Evolutionary conservation across 495 filamentous ascomycete species (phyloP).

Genomic region (Bacidia rubella): DNA sequence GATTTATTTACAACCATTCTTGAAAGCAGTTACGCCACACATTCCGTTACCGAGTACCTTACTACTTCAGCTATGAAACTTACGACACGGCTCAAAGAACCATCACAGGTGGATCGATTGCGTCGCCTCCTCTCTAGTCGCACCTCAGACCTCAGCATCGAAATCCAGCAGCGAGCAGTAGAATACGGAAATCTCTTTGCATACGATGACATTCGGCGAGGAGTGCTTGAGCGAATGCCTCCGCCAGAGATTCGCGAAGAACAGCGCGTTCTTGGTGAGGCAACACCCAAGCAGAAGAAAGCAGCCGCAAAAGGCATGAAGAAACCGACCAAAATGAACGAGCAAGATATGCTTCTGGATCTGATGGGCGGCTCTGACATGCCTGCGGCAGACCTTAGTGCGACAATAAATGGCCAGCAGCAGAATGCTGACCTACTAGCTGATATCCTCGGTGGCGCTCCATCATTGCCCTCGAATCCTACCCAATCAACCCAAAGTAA

Average conservation of each 20-base stretch:
- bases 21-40: constrained; percentile 81
- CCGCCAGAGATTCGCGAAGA: constrained; percentile 92
- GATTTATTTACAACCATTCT: constrained; percentile 85
- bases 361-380: constrained; percentile 75
- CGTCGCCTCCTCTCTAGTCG: constrained; percentile 61
- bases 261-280: constrained; percentile 77
- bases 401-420: constrained; percentile 37
- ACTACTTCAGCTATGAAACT: constrained; percentile 92
- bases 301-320: constrained; percentile 62
- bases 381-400: constrained; percentile 33
- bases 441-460: constrained; percentile 55
- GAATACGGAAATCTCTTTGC: constrained; percentile 90
- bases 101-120: constrained; percentile 71
- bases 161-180: constrained; percentile 88
- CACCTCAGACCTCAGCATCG: constrained; percentile 75
- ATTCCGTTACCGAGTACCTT: constrained; percentile 87
- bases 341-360: constrained; percentile 84
- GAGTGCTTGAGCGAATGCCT: constrained; percentile 94
- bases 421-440: constrained; percentile 79
- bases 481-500: constrained; percentile 52
- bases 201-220: constrained; percentile 73
- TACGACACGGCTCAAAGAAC: constrained; percentile 72
- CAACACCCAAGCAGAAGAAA: constrained; percentile 56
- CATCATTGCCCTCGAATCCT: constrained; percentile 41
- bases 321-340: constrained; percentile 58